Base-by-base conservation (phyloP, 2,329 filamentous ascomycete species). In the Talaromyces verruculosus region DNA sequence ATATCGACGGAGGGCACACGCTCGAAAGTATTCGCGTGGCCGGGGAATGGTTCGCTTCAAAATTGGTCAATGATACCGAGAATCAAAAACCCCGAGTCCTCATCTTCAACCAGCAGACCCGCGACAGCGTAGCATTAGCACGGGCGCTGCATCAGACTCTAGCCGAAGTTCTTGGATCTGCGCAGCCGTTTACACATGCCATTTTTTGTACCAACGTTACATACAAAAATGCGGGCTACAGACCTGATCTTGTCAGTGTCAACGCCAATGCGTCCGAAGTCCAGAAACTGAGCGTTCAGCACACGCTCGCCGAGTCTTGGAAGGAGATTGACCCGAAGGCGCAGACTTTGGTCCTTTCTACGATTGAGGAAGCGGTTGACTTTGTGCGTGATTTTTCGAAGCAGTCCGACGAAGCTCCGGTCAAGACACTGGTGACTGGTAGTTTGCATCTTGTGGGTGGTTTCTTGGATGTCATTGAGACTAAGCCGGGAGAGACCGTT, bases 81-180 rank as follows among this genome's bases (percentile, higher is more conserved):
- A 71, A 67, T 60, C 74, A 73, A 62, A 78, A 81, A 53, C 75
- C 80, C 5, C 81, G 91, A 0, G 82, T 90, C 65, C 80, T 98
- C 55, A 84, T 98, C 58, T 98, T 98, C 83, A 97, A 97, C 77
- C 94, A 97, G 77, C 92, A 97, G 74, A 92, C 92, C 10, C 87
- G 93, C 37, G 89, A 97, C 73, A 91, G 91, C 5, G 79, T 82
- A 3, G 81, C 85, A 17, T 83, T 96, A 1, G 85, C 94, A 2
- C 79, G 79, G 37, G 84, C 84, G 0, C 81, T 97, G 1, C 82
- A 92, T 65, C 75, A 81, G 10, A 87, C 86, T 2, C 80, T 91
- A 62, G 72, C 76, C 55, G 68, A 78, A 64, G 72, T 79, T 65
- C 59, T 83, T 63, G 59, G 77, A 67, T 71, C 78, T 47, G 72